These are phyloP conservation scores for Pleurotus ostreatus DNA, from an alignment of 768 basidiomycete genomes.

Conservation along the genomic window DNA sequence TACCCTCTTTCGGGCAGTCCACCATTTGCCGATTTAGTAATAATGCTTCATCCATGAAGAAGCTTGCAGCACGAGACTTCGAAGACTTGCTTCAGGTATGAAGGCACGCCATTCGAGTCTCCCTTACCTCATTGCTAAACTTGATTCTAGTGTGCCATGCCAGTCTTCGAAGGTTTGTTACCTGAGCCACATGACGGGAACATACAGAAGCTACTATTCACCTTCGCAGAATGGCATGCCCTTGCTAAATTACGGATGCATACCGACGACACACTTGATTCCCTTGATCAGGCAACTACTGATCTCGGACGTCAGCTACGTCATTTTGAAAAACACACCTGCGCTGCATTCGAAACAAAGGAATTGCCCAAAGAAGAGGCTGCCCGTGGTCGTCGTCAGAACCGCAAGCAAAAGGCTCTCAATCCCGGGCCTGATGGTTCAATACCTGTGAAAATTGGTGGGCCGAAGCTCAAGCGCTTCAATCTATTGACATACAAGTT, in stretches of 20 bases:
- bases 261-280: constrained; percentile 19
- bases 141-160: constrained; percentile 24
- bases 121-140: too few species aligned
- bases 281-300: constrained; percentile 21
- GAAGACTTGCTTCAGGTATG: constrained; percentile 37
- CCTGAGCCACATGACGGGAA: too few species aligned
- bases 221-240: too few species aligned
- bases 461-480: too few species aligned
- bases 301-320: constrained; percentile 26
- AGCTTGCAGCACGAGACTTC: constrained; percentile 30
- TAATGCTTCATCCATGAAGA: constrained; percentile 28
- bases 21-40: constrained; percentile 25
- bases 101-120: too few species aligned
- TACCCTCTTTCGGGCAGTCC: constrained; percentile 21
- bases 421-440: too few species aligned
- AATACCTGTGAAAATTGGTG: too few species aligned
- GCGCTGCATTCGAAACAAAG: constrained; percentile 9
- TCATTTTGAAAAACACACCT: constrained; percentile 23
- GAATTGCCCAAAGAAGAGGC: neutral
- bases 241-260: constrained; percentile 20
- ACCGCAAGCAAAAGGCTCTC: too few species aligned
- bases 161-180: constrained; percentile 22
- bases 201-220: too few species aligned
- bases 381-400: too few species aligned
- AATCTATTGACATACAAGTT: too few species aligned